Base-by-base conservation (phyloP, 23 red algal genomes). In the Gracilaria vermiculophylla region DNA sequence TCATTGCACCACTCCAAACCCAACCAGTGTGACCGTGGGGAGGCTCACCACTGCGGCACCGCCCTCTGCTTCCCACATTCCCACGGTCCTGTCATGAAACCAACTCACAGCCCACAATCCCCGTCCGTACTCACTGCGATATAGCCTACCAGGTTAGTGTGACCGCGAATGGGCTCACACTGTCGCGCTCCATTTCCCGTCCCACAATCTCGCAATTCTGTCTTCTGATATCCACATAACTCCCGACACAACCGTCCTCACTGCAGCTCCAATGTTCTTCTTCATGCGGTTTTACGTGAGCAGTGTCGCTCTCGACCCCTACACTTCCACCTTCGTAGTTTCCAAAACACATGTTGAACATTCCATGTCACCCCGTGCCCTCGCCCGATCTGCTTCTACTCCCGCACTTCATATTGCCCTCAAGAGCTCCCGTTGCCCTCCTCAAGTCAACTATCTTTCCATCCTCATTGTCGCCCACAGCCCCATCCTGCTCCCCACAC, bases 1-100 rank as follows among this genome's bases (percentile, higher is more conserved):
- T 58, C 54, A 58, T 3, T 23, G 67, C 67, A n/a, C 33, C 67
- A 32, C 39, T 37, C 31, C 21, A n/a, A 42, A 73, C 67, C 37
- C 67, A 73, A 73, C 40, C 67, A 21, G 37, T 42, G 67, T 73
- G 67, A 42, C 67, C 67, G 31, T 23, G 8, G 43, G 40, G 67
- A n/a, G 54, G 21, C 54, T 25, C 54, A 58, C 9, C 0, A 58
- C 54, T 28, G 54, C 54, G 8, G 33, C 67, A 37, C 67, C 67
- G 37, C 67, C 40, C 8, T 14, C n/a, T 48, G 67, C 67, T 25
- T 48, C 43, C 67, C 67, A 73, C 31, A 73, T 27, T 23, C 67
- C 28, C 9, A 73, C 31, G 2, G 67, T 73, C 31, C 19, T 73
- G 67, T 73, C 67, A 19, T 23, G n/a, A n/a, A n/a, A n/a, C n/a